Percentiles rank a stretch among this genome's conserved stretches.
Conservation (phyloP, 306 rosid species). For the Cucurbita moschata region DNA sequence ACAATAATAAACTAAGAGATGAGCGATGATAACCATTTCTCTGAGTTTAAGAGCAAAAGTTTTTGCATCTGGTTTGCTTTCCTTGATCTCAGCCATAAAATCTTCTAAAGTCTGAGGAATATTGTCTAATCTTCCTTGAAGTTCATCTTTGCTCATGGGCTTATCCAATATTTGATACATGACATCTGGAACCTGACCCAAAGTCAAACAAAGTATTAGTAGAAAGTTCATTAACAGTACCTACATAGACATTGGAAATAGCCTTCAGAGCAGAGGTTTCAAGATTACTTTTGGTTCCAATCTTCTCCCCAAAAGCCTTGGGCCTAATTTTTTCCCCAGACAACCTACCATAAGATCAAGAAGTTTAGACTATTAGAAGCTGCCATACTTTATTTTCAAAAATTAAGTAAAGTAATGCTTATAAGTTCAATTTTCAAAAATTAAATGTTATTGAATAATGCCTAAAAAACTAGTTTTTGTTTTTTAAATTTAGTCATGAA, state of each 20-base stretch:
- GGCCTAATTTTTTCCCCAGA: constrained; percentile 79
- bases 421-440: no score
- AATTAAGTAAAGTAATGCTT: no score
- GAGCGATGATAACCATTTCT: constrained; percentile 48
- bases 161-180: constrained; percentile 66
- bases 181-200: constrained; percentile 79
- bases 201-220: neutral
- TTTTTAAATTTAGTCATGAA: neutral
- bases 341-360: constrained; percentile 44
- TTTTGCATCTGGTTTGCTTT: constrained; percentile 48
- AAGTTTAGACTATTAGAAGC: constrained; percentile 9
- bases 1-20: neutral
- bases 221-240: neutral
- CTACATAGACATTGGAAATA: neutral
- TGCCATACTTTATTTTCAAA: neutral
- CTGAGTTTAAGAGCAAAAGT: constrained; percentile 76
- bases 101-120: constrained; percentile 81
- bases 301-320: constrained; percentile 71
- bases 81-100: constrained; percentile 65
- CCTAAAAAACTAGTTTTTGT: no score
- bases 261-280: neutral
- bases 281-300: constrained; percentile 53
- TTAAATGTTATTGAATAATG: no score
- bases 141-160: constrained; percentile 48
- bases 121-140: constrained; percentile 52